These are phyloP conservation scores for Lindgomyces ingoldianus DNA, from an alignment of 495 filamentous ascomycete species.

Conservation along the genomic window DNA sequence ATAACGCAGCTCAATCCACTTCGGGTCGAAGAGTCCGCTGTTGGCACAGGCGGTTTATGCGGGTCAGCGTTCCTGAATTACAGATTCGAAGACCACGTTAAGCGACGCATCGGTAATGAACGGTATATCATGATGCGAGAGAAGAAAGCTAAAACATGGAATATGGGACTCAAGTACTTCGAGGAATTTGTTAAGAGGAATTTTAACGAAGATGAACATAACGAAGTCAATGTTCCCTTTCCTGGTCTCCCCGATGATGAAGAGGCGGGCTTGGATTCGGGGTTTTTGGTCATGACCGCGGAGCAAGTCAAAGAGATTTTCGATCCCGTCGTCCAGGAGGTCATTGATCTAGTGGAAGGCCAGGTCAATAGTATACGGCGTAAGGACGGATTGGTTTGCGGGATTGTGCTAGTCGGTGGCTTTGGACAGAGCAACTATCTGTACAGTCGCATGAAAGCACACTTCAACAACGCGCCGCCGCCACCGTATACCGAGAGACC, in stretches of 20 bases:
- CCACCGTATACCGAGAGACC: conserved; percentile 68
- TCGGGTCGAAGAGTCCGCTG: conserved; percentile 42
- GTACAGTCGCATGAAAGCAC: conserved; percentile 58
- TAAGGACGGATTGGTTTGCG: conserved; percentile 64
- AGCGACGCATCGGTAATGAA: conserved; percentile 45
- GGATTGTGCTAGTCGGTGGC: conserved; percentile 71
- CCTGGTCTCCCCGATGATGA: conserved; percentile 68
- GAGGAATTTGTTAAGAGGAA: conserved; percentile 63
- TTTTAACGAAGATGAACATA: conserved; percentile 72
- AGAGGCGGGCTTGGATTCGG: conserved; percentile 47
- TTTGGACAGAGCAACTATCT: conserved; percentile 71
- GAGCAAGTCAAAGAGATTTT: conserved; percentile 51
- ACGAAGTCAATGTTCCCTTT: conserved; percentile 70
- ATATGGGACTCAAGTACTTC: conserved; percentile 77
- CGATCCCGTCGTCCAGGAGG: conserved; percentile 56
- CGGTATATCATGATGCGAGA: conserved; percentile 47
- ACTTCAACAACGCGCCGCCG: conserved; percentile 65
- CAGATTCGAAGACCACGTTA: conserved; percentile 51
- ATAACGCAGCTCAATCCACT: conserved; percentile 44
- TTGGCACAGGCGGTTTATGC: conserved; percentile 56
- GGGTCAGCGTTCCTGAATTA: conserved; percentile 51
- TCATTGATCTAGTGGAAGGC: conserved; percentile 60
- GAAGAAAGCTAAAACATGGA: conserved; percentile 58
- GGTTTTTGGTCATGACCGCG: conserved; percentile 48
- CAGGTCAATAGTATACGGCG: conserved; percentile 55